Evolutionary conservation across 1,139 yeast genomes (phyloP), one percentile per base, ranked within the genome.

Genomic region (Hyphopichia fennica): DNA sequence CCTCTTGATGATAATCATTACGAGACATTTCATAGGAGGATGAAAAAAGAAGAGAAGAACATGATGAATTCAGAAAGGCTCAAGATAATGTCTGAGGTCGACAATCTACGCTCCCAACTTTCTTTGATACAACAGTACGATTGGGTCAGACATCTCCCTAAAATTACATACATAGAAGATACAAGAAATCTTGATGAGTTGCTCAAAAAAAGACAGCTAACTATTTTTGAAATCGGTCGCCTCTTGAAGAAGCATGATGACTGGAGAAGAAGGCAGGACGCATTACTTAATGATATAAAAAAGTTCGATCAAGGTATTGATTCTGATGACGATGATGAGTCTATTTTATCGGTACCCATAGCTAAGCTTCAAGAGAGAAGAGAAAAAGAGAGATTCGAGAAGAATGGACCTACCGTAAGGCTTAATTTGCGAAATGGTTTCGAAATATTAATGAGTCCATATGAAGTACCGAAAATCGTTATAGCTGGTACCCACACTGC

Each of bases 31-130:
- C 91, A 85, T 56, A 70, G 75, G 35, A 68, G 75, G 36, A 82
- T 84, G 87, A 79, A 76, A 46, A 79, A 81, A 41, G 85, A 82
- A 45, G 95, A 87, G 56, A 74, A 74, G 42, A 71, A 79, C 33
- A 79, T 84, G 79, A 72, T 79, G 30, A 77, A 76, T 46, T 68
- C 75, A 18, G 95, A 87, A 52, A 60, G 80, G 5, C 72, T 69
- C 41, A 68, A 74, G 45, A 69, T 79, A 17, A 59, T 69, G 40
- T 59, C 68, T 17, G 88, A 82, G 44, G 70, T 79, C 11, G 84
- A 72, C 52, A 74, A 67, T 46, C 69, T 77, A 55, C 69, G 60
- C 39, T 55, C 61, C 35, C 82, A 76, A 60, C 67, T 62, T 48
- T 72, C 60, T 37, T 65, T 68, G 22, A 67, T 85, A 17, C 55